Conservation (phyloP, 1,139 yeast species). For the Candida tetrigidarum region DNA sequence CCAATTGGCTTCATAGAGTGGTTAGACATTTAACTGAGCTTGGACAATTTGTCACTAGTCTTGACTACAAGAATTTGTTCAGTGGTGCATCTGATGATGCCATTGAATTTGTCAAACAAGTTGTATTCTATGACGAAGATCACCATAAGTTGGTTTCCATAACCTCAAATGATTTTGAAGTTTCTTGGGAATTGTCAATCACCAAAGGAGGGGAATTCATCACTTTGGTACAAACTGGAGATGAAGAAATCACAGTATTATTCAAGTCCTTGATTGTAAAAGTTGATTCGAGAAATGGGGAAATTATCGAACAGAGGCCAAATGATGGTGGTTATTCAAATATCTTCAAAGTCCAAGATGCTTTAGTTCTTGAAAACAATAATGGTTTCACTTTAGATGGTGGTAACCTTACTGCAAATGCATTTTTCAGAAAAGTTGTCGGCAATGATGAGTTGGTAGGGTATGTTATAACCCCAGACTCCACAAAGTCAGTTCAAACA, state of each 20-base stretch:
- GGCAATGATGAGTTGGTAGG: conserved; percentile 24
- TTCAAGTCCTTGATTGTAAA: conserved; percentile 22
- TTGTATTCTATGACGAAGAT: conserved; percentile 32
- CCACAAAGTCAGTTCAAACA: conserved; percentile 19
- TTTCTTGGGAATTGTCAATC: conserved; percentile 29
- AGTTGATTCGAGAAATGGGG: conserved; percentile 32
- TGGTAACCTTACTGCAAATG: conserved; percentile 12
- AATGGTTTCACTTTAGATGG: conserved; percentile 1
- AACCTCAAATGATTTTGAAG: conserved; percentile 32
- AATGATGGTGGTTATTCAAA: conserved; percentile 10
- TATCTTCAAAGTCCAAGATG: conserved; percentile 11
- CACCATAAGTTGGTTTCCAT: conserved; percentile 31
- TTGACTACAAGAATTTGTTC: conserved; percentile 10
- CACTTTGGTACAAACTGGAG: conserved; percentile 20
- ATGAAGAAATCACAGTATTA: conserved; percentile 24
- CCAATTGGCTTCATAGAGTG: conserved; percentile 35
- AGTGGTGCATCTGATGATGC: conserved; percentile 7
- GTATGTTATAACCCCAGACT: conserved; percentile 21
- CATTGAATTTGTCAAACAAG: conserved; percentile 38
- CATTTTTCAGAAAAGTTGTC: conserved; percentile 19
- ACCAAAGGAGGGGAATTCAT: conserved; percentile 20
- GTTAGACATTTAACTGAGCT: conserved; percentile 40
- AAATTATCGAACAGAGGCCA: conserved; percentile 9
- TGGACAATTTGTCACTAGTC: conserved; percentile 29
- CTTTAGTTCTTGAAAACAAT: conserved; percentile 14